Conservation (phyloP, 2,329 filamentous ascomycete genomes). For the Phialocephala subalpina region DNA sequence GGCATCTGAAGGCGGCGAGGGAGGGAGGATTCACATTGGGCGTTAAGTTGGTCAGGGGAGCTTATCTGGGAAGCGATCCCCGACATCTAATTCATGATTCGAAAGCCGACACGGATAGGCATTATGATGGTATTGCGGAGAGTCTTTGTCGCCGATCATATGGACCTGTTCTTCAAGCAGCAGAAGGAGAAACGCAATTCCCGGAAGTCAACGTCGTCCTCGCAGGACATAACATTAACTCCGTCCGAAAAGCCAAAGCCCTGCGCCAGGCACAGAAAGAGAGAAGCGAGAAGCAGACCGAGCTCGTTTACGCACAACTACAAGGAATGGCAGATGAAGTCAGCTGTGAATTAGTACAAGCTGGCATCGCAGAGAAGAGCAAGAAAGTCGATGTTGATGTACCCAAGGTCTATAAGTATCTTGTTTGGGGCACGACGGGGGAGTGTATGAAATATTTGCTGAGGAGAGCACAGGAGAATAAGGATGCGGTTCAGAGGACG, state of each 20-base stretch:
- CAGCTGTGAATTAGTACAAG: constrained; percentile 64
- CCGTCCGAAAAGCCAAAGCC: constrained; percentile 65
- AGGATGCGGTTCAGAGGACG: constrained; percentile 72
- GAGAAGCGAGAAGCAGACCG: constrained; percentile 47
- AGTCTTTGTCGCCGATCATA: constrained; percentile 72
- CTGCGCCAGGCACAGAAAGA: constrained; percentile 54
- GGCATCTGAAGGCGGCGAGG: constrained; percentile 66
- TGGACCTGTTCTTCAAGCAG: constrained; percentile 57
- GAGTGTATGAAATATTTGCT: constrained; percentile 82
- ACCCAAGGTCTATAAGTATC: constrained; percentile 67
- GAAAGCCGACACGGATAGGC: constrained; percentile 73
- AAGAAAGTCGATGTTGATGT: constrained; percentile 54
- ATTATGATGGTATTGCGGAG: constrained; percentile 76
- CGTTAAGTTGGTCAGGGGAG: constrained; percentile 79
- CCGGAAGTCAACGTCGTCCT: constrained; percentile 72
- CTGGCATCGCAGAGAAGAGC: constrained; percentile 34
- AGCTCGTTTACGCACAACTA: constrained; percentile 77
- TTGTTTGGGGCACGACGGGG: constrained; percentile 73
- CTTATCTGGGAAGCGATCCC: constrained; percentile 76
- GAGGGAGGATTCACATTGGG: constrained; percentile 71
- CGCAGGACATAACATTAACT: constrained; percentile 83
- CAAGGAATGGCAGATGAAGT: constrained; percentile 98
- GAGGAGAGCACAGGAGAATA: constrained; percentile 78
- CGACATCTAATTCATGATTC: constrained; percentile 75
- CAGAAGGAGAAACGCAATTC: constrained; percentile 52